Evolutionary conservation across 306 rosid species (phyloP), one percentile per base, ranked within the genome.

Genomic region (Carpinus viminea): DNA sequence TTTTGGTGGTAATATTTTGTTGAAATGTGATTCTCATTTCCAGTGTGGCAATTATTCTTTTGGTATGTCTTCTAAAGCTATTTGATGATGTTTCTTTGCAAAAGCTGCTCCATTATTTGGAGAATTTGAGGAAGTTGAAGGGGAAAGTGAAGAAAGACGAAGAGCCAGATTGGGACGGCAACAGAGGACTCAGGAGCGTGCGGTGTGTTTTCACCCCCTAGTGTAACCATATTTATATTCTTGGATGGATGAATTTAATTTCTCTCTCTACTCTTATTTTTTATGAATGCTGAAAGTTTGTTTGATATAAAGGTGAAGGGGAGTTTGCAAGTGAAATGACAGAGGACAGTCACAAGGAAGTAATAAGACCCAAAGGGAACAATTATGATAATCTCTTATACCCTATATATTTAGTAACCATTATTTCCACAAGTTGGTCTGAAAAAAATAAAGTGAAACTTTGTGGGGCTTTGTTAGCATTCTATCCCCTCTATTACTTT

Each of bases 111-210:
- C 88, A 10, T 76, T 77, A 74, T 65, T 85, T 83, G 88, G 64
- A 50, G 82, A 80, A 73, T 93, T 93, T 43, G 50, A 84, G 79
- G 99, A 93, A 82, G 77, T 92, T 83, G 97, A 89, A 77, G 99
- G 96, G 26, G 99, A 95, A 84, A 84, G 88, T 84, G 94, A 90
- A 85, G 99, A 93, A 77, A 91, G 98, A 84, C 83, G 98, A 79
- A 93, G 56, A 78, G 90, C 96, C 7, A 88, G 99, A 87, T 80
- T 86, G 77, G 90, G 83, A 76, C 97, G 96, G 55, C 80, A 85
- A 64, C 98, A 87, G 72, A 88, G 93, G 84, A 79, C 92, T 57
- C 82, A 90, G 47, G 91, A 85, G 59, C 87, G 98, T 38, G 87
- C 88, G 87, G 99, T 95, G 60, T 79, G 93, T 90, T 73, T 65